phyloP scores from a whole-genome alignment of 768 basidiomycete genomes.

The Naganishia vaughanmartiniae region DNA sequence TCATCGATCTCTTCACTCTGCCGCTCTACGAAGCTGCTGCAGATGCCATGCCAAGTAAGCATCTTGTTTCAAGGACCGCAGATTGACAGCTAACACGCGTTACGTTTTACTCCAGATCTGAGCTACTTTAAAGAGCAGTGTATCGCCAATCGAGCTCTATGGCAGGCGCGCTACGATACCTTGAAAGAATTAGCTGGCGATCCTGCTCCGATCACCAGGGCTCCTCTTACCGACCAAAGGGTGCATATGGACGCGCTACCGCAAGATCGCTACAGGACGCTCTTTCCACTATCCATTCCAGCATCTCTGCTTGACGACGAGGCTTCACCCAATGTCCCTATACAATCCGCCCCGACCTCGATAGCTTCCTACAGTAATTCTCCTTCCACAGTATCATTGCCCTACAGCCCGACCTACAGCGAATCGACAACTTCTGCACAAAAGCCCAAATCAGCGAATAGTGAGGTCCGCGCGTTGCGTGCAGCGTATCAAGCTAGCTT shows the following conservation, averaged over 20 bases:
- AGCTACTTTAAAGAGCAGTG: conserved; percentile 66
- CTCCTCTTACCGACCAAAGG: conserved; percentile 36
- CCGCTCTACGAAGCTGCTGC: conserved; percentile 78
- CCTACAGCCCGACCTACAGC: not conserved
- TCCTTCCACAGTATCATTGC: not conserved
- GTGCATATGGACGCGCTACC: conserved; percentile 49
- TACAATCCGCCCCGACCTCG: not conserved
- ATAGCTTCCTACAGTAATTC: not conserved
- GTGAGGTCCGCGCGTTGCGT: conserved; percentile 12
- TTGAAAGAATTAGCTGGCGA: conserved; percentile 47
- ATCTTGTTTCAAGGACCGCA: not conserved
- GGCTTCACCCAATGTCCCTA: not conserved
- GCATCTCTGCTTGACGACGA: conserved; percentile 46
- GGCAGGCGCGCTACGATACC: conserved; percentile 61
- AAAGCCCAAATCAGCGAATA: not conserved
- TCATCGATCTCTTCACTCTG: conserved; percentile 75
- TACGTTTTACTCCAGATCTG: conserved; percentile 59
- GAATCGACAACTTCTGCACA: not conserved
- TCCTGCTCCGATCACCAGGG: conserved; percentile 31
- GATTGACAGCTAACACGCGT: conserved; percentile 25
- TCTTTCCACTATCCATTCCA: conserved; percentile 63
- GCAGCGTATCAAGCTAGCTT: conserved; percentile 23
- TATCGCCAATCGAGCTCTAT: conserved; percentile 65
- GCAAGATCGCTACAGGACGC: conserved; percentile 56
- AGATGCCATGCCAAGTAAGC: conserved; percentile 69